Conservation (phyloP, 192 early-diverging fungal species). For the Coemansia asiatica region DNA sequence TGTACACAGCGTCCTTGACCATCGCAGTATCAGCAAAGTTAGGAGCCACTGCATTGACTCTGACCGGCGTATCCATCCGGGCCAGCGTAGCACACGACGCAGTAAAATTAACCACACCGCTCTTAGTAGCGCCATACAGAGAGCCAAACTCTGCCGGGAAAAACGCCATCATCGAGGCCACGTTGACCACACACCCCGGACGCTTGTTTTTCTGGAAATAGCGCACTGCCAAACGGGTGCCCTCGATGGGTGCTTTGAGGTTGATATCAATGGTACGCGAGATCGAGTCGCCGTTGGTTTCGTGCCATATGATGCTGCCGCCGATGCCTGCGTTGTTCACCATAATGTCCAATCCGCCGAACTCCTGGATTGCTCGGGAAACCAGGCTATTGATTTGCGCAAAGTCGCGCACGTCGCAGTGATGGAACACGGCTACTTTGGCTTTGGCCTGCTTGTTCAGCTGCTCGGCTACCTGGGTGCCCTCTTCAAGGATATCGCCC, state of each 20-base stretch:
- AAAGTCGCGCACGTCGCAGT: constrained; percentile 57
- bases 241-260: constrained; percentile 71
- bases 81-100: constrained; percentile 52
- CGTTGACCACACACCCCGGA: constrained; percentile 71
- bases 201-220: constrained; percentile 57
- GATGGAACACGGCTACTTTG: constrained; percentile 44
- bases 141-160: constrained; percentile 59
- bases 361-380: constrained; percentile 46
- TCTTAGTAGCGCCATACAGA: constrained; percentile 77
- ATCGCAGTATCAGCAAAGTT: constrained; percentile 59
- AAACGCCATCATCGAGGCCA: constrained; percentile 72
- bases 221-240: constrained; percentile 70
- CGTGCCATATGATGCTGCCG: constrained; percentile 48
- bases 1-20: constrained; percentile 26
- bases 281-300: constrained; percentile 47
- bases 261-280: constrained; percentile 70
- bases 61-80: constrained; percentile 44
- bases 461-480: constrained; percentile 31
- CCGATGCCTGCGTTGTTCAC: constrained; percentile 68
- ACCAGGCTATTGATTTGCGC: constrained; percentile 44
- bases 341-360: constrained; percentile 61
- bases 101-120: constrained; percentile 68
- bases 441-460: constrained; percentile 25
- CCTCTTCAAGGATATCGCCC: constrained; percentile 60
- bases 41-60: constrained; percentile 67